Base-by-base conservation (phyloP, 1,284 basidiomycete genomes). In the Hemileia vastatrix region DNA sequence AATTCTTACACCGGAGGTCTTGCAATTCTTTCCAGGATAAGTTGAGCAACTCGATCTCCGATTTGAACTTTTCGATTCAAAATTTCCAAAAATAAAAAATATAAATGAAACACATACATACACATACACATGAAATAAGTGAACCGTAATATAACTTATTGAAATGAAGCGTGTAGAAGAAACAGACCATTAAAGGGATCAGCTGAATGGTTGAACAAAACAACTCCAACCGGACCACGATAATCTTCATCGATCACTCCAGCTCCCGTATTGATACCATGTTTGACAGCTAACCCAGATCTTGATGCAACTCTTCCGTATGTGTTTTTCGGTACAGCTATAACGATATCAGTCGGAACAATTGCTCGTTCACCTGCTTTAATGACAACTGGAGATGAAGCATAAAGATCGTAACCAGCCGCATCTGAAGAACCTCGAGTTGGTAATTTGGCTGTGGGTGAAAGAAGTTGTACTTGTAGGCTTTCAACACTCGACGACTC, bases 221-320 rank as follows among this genome's bases (percentile, higher is more conserved):
- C 80, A n/a, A 97, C 90, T 74, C 88, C 92, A 59, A 98, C 83
- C 6, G 85, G 80, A 3, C 95, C 94, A 43, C 95, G 83, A 77
- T 98, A 98, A 76, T 98, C 94, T 9, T 89, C 87, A 69, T 98
- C 95, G 63, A 98, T 84, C 18, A 98, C 94, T 36, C 94, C 94
- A 4, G 94, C 95, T 1, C 94, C 94, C 0, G 90, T 93, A 75
- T 95, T 88, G 66, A 98, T 96, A 82, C 91, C 90, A 77, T 90
- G 92, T 76, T 98, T 98, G 24, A 87, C 87, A 3, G 94, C 93
- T 93, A 69, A 11, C 4, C 94, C 94, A 71, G 87, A 90, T 13
- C 94, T 83, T 4, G 94, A 93, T 1, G 94, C 94, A 64, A 98
- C 87, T 54, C 95, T 88, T 63, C 93, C 94, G 74, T 98, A 98